phyloP scores from a whole-genome alignment of 768 basidiomycete genomes.

The Collybiopsis luxurians region DNA sequence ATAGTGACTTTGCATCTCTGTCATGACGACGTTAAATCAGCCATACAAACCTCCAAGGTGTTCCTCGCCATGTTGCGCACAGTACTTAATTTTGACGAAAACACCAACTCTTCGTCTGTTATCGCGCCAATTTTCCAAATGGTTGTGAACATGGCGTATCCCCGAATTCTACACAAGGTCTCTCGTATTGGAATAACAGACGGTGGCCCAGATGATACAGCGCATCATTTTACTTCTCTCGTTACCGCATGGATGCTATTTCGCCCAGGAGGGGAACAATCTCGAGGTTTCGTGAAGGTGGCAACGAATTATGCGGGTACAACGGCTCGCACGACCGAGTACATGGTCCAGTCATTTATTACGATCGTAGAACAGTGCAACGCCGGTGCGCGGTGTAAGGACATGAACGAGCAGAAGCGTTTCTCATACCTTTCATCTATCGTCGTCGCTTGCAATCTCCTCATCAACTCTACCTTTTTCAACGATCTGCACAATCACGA shows the following conservation, averaged over 20 bases:
- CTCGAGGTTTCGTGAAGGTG: conserved; percentile 5
- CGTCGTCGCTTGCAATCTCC: conserved; percentile 6
- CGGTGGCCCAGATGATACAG: conserved; percentile 1
- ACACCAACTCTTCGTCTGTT: background rate
- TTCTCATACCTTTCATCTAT: conserved; percentile 3
- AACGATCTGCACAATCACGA: conserved; percentile 8
- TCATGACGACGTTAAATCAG: background rate
- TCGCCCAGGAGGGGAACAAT: conserved; percentile 10
- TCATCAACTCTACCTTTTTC: conserved; percentile 11
- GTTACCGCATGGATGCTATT: conserved; percentile 6
- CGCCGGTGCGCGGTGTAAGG: background rate
- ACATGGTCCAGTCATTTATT: conserved; percentile 9
- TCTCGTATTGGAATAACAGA: conserved; percentile 2
- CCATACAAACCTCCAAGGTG: background rate
- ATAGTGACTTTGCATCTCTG: conserved; percentile 5
- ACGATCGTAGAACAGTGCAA: conserved; percentile 1
- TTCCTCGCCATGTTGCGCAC: background rate
- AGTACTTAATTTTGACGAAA: background rate
- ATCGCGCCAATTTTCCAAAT: conserved; percentile 3
- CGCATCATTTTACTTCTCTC: conserved; percentile 3
- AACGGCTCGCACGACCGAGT: conserved; percentile 3
- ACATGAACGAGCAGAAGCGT: background rate
- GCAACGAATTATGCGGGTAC: background rate
- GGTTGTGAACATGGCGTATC: background rate
- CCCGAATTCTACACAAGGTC: conserved; percentile 5